Base-by-base conservation (phyloP, 108 stramenopile species). In the Hondaea fermentalgiana region DNA sequence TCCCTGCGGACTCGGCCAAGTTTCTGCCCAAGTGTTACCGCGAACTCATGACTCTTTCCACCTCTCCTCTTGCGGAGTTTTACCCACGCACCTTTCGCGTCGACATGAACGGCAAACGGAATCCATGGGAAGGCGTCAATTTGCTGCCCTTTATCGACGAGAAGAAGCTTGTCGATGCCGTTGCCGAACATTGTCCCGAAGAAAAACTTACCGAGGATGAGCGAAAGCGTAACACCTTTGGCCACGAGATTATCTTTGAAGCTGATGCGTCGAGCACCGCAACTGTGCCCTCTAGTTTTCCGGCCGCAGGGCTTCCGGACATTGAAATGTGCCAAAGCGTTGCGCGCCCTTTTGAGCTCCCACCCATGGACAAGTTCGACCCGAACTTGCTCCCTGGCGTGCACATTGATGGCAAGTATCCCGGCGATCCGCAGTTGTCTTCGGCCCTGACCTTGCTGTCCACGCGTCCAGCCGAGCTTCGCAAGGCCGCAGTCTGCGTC, bases 111-210 rank as follows among this genome's bases (percentile, higher is more conserved):
- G 99, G 99, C 16, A 99, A 99, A 91, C 96, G 96, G 6, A 98
- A 97, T 97, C 98, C 98, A 28, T 99, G 99, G 99, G 93, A 98
- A 49, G 98, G 97, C 96, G 98, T 99, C 72, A 97, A 97, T 44
- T 91, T 99, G 60, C 94, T 99, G 28, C 99, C 99, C 47, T 99
- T 99, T 91, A 97, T 99, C 72, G 97, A 98, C 88, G 98, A 98
- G 94, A 95, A 96, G 59, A 93, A 97, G 59, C 90, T 99, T 28
- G 89, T 98, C 29, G 83, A 90, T 25, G 97, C 97, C 17, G 88
- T 98, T 92, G 90, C 94, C 17, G 91, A 93, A 58, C 90, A 95
- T 71, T 97, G 96, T 58, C 97, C 98, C 5, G 94, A 93, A 44
- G 88, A 89, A 17, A 87, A 91, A 55, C 92, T 99, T 44, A 93